These are phyloP conservation scores for Chaetoceros muelleri DNA, from an alignment of 108 stramenopile genomes.

Conservation along the genomic window DNA sequence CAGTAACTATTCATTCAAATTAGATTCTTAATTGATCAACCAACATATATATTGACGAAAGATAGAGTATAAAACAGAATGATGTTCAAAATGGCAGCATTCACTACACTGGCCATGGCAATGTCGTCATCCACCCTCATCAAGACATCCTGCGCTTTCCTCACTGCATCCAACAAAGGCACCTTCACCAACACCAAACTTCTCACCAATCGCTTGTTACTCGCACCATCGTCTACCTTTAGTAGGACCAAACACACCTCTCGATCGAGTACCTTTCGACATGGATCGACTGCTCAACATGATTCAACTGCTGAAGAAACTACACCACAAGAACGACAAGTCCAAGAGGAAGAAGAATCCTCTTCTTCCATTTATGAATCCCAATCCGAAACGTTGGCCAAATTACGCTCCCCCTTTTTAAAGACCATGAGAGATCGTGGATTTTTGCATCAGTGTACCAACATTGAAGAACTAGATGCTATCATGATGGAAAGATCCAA, in stretches of 20 bases:
- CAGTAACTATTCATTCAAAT: too few relatives aligned
- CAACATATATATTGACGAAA: background rate
- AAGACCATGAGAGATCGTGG: conserved; percentile 73
- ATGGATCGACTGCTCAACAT: background rate
- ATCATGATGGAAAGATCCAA: conserved; percentile 17
- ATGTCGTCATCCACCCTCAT: background rate
- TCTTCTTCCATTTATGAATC: conserved; percentile 34
- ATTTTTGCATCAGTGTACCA: conserved; percentile 82
- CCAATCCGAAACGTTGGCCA: conserved; percentile 41
- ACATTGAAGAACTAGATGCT: conserved; percentile 51
- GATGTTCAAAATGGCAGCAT: background rate
- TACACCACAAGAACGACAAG: too few relatives aligned
- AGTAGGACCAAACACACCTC: background rate
- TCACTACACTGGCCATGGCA: background rate
- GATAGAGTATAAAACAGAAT: background rate
- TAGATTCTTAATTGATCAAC: too few relatives aligned
- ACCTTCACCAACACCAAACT: conserved; percentile 65
- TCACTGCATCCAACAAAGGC: conserved; percentile 76
- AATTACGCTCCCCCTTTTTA: conserved; percentile 64
- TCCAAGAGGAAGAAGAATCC: background rate
- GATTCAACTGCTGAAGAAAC: background rate
- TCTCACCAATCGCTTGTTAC: too few relatives aligned
- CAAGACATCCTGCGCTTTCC: background rate
- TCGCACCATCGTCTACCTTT: background rate
- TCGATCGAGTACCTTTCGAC: background rate